Conservation (phyloP, 441 rosid species). For the Gossypium schwendimanii region DNA sequence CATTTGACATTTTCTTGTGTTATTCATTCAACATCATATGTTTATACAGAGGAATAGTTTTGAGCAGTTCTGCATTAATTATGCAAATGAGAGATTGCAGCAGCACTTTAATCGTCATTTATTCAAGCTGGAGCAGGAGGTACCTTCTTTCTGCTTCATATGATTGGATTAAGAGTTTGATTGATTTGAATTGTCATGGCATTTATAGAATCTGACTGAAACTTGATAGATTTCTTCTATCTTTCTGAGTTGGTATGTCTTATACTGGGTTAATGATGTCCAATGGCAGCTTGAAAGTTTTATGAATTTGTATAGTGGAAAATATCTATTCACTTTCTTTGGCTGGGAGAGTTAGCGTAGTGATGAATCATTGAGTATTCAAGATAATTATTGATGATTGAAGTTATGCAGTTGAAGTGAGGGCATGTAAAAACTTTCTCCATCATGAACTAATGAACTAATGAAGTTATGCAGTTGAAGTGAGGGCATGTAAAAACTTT, state of each 20-base stretch:
- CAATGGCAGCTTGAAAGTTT: background rate
- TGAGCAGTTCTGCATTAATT: conserved; percentile 97
- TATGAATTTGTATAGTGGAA: background rate
- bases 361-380: background rate
- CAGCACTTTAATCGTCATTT: conserved; percentile 95
- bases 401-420: background rate
- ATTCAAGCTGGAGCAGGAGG: conserved; percentile 99
- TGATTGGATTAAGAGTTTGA: conserved; percentile 3
- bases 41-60: conserved; percentile 84
- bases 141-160: conserved; percentile 23
- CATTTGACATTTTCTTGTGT: conserved; percentile 11
- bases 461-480: background rate
- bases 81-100: conserved; percentile 98
- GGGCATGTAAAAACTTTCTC: background rate
- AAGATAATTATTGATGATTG: background rate
- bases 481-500: background rate
- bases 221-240: background rate
- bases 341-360: background rate
- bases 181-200: conserved; percentile 1
- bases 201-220: background rate
- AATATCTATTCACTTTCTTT: background rate
- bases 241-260: background rate
- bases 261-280: background rate
- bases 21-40: conserved; percentile 15
- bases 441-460: background rate